Percentiles rank a stretch among this genome's conserved stretches.
phyloP scores from a whole-genome alignment of 2,329 filamentous ascomycete genomes.

The Penicillium oxalicum region DNA sequence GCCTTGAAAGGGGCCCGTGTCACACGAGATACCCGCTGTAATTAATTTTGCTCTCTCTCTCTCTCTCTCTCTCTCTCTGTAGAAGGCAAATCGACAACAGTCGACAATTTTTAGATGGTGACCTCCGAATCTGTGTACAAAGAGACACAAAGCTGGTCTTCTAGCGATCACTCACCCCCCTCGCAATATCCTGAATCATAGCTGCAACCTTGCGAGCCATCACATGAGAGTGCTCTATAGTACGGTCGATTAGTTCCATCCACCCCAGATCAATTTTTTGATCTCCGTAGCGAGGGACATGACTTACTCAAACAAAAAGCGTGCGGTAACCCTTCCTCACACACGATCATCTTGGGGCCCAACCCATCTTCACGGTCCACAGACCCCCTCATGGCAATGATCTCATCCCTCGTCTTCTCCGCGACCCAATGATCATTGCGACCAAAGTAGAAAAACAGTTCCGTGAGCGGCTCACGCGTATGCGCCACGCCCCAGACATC shows the following conservation, averaged over 20 bases:
- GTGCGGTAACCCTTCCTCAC: slow-evolving; percentile 51
- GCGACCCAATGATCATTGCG: slow-evolving; percentile 58
- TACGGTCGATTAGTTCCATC: background rate
- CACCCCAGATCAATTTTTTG: background rate
- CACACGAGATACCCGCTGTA: slow-evolving; percentile 22
- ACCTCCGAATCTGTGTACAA: too few species aligned
- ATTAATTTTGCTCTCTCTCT: background rate
- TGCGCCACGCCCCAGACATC: slow-evolving; percentile 52
- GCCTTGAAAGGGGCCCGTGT: background rate
- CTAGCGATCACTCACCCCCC: too few species aligned
- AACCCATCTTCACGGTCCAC: slow-evolving; percentile 5
- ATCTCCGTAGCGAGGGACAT: background rate
- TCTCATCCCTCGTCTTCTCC: slow-evolving; percentile 50
- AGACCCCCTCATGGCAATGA: slow-evolving; percentile 43
- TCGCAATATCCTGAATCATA: slow-evolving; percentile 43
- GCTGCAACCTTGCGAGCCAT: slow-evolving; percentile 48
- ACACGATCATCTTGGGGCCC: slow-evolving; percentile 51
- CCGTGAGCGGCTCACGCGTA: slow-evolving; percentile 32
- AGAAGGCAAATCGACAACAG: too few species aligned
- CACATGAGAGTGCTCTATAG: slow-evolving; percentile 36
- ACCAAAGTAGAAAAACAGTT: slow-evolving; percentile 55
- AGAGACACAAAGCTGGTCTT: too few species aligned
- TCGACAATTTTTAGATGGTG: too few species aligned
- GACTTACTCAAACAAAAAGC: slow-evolving; percentile 53
- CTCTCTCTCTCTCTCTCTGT: background rate